phyloP scores from a whole-genome alignment of 129 eudicot species.

The Lonicera japonica region DNA sequence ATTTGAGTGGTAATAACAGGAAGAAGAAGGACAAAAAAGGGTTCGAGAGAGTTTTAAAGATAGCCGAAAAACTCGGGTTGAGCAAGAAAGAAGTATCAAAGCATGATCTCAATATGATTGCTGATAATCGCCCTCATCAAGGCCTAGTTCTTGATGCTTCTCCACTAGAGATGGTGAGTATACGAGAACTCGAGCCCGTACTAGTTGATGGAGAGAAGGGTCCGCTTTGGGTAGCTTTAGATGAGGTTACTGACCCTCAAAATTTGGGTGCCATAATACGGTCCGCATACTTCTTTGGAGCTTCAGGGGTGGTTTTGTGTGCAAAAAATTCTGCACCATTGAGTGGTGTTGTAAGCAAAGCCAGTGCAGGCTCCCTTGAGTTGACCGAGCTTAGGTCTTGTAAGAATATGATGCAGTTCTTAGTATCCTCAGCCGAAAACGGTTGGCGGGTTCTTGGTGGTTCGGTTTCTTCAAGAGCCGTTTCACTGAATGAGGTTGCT shows the following conservation, averaged over 20 bases:
- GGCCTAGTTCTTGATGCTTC: constrained; percentile 90
- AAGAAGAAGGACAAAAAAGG: constrained; percentile 95
- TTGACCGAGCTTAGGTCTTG: constrained; percentile 78
- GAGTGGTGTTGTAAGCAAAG: constrained; percentile 97
- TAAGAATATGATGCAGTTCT: constrained; percentile 97
- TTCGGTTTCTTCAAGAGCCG: constrained; percentile 65
- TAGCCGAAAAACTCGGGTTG: constrained; percentile 71
- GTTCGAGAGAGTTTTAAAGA: constrained; percentile 62
- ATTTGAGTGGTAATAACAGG: constrained; percentile 62
- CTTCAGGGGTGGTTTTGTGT: constrained; percentile 82
- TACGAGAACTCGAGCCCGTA: constrained; percentile 61
- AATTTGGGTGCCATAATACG: constrained; percentile 91
- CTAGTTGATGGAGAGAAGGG: constrained; percentile 27
- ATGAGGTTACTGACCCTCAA: constrained; percentile 96
- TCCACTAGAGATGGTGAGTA: constrained; percentile 84
- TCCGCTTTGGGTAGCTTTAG: constrained; percentile 90
- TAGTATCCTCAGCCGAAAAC: constrained; percentile 72
- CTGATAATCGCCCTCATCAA: constrained; percentile 91
- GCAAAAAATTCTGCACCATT: constrained; percentile 97
- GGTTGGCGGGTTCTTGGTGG: constrained; percentile 98
- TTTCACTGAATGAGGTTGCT: constrained; percentile 49
- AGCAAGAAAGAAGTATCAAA: constrained; percentile 61
- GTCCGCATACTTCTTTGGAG: constrained; percentile 88
- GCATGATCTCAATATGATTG: constrained; percentile 88
- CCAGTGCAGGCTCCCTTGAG: constrained; percentile 95